A percentile compares a stretch with the other conserved stretches of the same genome.
Conservation (phyloP, 2,329 filamentous ascomycete genomes). For the Claviceps paspali region DNA sequence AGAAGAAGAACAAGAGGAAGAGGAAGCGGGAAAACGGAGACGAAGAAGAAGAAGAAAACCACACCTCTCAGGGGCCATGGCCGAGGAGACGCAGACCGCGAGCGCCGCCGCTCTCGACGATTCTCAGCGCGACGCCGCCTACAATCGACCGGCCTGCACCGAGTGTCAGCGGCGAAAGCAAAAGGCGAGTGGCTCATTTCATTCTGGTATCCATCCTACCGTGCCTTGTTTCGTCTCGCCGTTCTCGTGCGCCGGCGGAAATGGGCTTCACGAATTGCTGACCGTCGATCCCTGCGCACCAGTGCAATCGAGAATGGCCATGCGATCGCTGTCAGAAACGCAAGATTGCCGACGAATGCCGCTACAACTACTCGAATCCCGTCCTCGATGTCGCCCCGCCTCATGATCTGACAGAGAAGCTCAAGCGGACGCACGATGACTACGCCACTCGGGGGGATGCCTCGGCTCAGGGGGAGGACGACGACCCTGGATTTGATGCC, state of each 20-base stretch:
- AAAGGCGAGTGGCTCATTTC: slow-evolving; percentile 21
- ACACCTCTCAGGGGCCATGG: slow-evolving; percentile 1
- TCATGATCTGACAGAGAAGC: slow-evolving; percentile 3
- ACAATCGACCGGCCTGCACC: slow-evolving; percentile 23
- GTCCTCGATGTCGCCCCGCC: not conserved
- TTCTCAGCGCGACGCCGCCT: slow-evolving; percentile 4
- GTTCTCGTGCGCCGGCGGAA: no score
- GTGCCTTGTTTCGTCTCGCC: not conserved
- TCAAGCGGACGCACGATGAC: slow-evolving; percentile 3
- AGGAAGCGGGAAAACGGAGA: no score
- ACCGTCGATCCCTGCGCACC: not conserved
- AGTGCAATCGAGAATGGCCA: slow-evolving; percentile 26
- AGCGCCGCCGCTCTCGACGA: slow-evolving; percentile 1
- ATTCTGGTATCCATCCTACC: no score
- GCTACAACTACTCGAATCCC: slow-evolving; percentile 13
- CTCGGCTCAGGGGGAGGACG: slow-evolving; percentile 1
- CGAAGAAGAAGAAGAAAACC: not conserved
- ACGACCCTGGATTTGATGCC: slow-evolving; percentile 9
- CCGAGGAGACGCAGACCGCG: not conserved
- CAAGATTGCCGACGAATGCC: slow-evolving; percentile 22
- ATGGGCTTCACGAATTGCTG: not conserved
- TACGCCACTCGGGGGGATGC: slow-evolving; percentile 1
- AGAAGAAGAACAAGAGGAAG: not conserved
- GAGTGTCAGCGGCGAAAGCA: slow-evolving; percentile 27
- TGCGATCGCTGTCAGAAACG: slow-evolving; percentile 25